Percentiles rank a stretch among this genome's conserved stretches.
phyloP scores from a whole-genome alignment of 2,329 filamentous ascomycete genomes.

The Penicillium concentricum region DNA sequence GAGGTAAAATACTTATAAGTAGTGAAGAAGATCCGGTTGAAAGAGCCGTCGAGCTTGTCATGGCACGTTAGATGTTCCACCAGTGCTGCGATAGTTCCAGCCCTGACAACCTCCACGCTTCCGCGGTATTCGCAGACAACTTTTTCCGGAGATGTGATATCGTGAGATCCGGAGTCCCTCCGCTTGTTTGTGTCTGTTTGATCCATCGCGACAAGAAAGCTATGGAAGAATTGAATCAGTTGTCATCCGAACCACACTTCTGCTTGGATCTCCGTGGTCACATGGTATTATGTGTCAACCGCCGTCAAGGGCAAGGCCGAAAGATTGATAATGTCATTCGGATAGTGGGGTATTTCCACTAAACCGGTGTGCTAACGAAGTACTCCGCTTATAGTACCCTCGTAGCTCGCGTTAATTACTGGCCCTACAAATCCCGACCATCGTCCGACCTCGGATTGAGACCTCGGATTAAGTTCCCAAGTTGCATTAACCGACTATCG shows the following conservation, averaged over 20 bases:
- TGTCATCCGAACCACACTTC: background rate
- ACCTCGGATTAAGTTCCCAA: background rate
- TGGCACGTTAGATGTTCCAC: constrained; percentile 92
- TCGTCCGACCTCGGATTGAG: background rate
- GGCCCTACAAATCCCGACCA: background rate
- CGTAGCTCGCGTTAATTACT: background rate
- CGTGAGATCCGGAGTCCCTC: constrained; percentile 5
- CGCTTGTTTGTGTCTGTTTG: background rate
- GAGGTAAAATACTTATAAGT: constrained; percentile 91
- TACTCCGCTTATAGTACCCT: background rate
- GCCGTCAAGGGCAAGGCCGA: background rate
- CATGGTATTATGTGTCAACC: background rate
- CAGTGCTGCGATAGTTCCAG: constrained; percentile 75
- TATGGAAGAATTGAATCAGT: background rate
- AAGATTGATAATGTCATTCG: background rate
- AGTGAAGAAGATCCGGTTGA: constrained; percentile 92
- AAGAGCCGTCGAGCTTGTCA: constrained; percentile 84
- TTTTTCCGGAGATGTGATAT: constrained; percentile 9
- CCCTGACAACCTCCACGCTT: constrained; percentile 16
- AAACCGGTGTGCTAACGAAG: background rate
- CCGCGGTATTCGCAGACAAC: constrained; percentile 10
- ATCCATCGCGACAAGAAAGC: background rate
- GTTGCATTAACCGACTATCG: background rate
- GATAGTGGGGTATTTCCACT: background rate
- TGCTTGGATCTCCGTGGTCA: background rate